A percentile compares a stretch with the other conserved stretches of the same genome.
These are phyloP conservation scores for Cyathus striatus DNA, from an alignment of 768 basidiomycete species.

Conservation along the genomic window DNA sequence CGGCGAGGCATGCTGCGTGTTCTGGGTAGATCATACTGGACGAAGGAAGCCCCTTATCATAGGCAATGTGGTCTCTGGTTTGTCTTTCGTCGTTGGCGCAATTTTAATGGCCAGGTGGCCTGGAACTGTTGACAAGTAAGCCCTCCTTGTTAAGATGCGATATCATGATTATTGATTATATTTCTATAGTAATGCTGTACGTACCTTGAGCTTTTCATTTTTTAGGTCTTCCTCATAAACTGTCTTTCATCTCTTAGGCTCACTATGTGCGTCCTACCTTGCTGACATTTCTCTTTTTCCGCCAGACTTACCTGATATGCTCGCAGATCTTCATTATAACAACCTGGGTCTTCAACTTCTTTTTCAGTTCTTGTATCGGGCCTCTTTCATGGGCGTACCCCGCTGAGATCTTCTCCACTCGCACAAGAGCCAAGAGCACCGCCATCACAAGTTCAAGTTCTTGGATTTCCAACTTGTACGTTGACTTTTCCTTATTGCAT, in stretches of 20 bases:
- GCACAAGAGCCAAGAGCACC: conserved; percentile 39
- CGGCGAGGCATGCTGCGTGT: conserved; percentile 42
- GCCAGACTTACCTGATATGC: not conserved
- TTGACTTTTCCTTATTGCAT: not conserved
- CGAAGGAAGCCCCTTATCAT: conserved; percentile 34
- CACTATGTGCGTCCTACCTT: conserved; percentile 26
- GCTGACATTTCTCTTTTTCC: not conserved
- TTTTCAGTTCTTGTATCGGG: conserved; percentile 40
- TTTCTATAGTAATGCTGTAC: conserved; percentile 26
- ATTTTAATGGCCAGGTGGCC: conserved; percentile 40
- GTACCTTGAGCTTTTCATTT: conserved; percentile 6
- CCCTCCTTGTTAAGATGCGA: not conserved
- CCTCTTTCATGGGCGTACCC: conserved; percentile 42
- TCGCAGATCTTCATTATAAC: conserved; percentile 10
- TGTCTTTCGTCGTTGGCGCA: conserved; percentile 37
- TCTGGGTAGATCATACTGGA: conserved; percentile 38
- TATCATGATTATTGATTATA: not conserved
- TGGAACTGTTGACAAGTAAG: conserved; percentile 37
- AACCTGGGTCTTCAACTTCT: conserved; percentile 44
- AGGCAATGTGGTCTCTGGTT: conserved; percentile 34
- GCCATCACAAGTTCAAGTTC: conserved; percentile 38
- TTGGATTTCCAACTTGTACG: conserved; percentile 39
- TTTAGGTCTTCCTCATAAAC: not conserved
- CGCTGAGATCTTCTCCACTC: conserved; percentile 38
- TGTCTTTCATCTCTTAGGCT: conserved; percentile 15